phyloP scores from a whole-genome alignment of 768 basidiomycete species.

The Galerina sulciceps region DNA sequence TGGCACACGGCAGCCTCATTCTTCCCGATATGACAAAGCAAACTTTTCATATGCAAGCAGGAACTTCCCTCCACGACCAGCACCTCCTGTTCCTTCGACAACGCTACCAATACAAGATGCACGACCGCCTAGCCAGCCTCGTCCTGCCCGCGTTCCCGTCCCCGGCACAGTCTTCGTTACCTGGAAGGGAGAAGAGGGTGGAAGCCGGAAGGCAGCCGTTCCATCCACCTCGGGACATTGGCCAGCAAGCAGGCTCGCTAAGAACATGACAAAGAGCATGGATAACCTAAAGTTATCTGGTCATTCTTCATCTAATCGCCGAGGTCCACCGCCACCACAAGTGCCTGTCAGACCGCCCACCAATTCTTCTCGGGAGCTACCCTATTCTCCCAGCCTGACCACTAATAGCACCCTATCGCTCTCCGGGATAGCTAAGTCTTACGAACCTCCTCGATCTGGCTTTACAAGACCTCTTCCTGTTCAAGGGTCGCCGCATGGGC shows the following conservation, averaged over 20 bases:
- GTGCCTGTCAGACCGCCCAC: conserved; percentile 38
- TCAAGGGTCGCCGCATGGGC: conserved; percentile 40
- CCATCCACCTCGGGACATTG: conserved; percentile 37
- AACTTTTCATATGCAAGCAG: conserved; percentile 36
- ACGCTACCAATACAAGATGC: conserved; percentile 29
- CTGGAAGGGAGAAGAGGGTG: conserved; percentile 53
- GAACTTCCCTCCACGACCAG: conserved; percentile 37
- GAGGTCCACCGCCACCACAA: conserved; percentile 24
- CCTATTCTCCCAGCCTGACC: conserved; percentile 23
- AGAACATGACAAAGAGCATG: conserved; percentile 57
- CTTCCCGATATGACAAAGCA: conserved; percentile 10
- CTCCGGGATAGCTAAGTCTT: conserved; percentile 45
- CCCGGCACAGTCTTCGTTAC: conserved; percentile 50
- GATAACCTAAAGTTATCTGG: conserved; percentile 38
- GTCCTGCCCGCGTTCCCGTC: conserved; percentile 47
- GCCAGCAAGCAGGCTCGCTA: conserved; percentile 33
- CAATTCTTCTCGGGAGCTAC: conserved; percentile 24
- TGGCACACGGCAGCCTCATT: conserved; percentile 13
- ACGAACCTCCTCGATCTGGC: conserved; percentile 40
- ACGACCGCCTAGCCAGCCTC: conserved; percentile 33
- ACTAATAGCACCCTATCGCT: conserved; percentile 20
- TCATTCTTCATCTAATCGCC: conserved; percentile 30
- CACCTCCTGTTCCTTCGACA: conserved; percentile 40
- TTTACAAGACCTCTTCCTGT: conserved; percentile 43
- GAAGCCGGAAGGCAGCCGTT: conserved; percentile 35